Evolutionary conservation across 352 stramenopile species (phyloP).

Genomic region (Blastocystis sp.): DNA sequence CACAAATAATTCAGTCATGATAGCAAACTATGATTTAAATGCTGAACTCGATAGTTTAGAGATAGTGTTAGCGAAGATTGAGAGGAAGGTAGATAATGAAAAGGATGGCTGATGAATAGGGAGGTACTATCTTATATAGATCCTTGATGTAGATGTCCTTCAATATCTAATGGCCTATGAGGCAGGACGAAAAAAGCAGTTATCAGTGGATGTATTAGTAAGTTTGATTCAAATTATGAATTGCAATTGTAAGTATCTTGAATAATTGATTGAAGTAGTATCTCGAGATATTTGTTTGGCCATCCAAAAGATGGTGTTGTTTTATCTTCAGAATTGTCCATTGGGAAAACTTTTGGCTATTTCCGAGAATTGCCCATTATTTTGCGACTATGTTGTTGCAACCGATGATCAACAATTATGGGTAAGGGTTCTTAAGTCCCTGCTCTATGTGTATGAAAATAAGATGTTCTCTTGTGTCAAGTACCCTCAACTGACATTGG

Average conservation of each 20-base stretch:
- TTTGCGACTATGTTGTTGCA: not conserved
- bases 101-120: not conserved
- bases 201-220: not conserved
- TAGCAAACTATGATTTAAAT: not conserved
- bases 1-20: not conserved
- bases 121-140: not conserved
- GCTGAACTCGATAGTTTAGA: not conserved
- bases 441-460: not conserved
- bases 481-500: not conserved
- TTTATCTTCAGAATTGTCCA: not conserved
- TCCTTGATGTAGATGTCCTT: not conserved
- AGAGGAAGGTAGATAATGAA: not conserved
- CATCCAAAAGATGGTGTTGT: not conserved
- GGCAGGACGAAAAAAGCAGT: not conserved
- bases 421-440: not conserved
- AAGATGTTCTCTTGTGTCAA: not conserved
- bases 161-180: not conserved
- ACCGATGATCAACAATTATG: not conserved
- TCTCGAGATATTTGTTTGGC: not conserved
- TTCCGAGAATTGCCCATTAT: not conserved
- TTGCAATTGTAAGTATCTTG: not conserved
- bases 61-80: not conserved
- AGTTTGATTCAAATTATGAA: not conserved
- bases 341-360: not conserved
- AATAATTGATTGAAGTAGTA: not conserved